These are phyloP conservation scores for Ophiostoma ips DNA, from an alignment of 2,329 filamentous ascomycete species.

Conservation along the genomic window DNA sequence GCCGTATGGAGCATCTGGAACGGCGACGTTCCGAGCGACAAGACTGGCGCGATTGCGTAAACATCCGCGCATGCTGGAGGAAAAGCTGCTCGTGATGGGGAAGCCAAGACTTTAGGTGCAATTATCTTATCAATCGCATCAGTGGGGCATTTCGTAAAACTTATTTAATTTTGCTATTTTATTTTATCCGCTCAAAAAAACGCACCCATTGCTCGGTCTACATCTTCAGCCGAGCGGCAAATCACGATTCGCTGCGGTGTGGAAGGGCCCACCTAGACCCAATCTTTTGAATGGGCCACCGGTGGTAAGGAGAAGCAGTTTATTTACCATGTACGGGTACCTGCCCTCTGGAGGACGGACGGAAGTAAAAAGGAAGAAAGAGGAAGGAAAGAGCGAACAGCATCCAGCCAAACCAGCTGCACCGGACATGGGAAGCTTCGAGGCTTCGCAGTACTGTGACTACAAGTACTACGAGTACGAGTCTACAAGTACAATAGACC, in stretches of 20 bases:
- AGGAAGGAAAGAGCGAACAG: not conserved
- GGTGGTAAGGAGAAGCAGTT: not conserved
- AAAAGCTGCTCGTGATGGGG: not conserved
- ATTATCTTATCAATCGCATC: conserved; percentile 20
- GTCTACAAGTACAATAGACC: too few species aligned
- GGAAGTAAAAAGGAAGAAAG: not conserved
- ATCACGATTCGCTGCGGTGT: conserved; percentile 1
- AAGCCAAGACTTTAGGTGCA: conserved; percentile 6
- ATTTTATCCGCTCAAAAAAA: not conserved
- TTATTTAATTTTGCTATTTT: conserved; percentile 2
- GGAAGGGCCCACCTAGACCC: not conserved
- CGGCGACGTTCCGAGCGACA: conserved; percentile 1
- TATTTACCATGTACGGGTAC: not conserved
- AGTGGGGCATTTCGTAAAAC: conserved; percentile 5
- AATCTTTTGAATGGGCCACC: conserved; percentile 2
- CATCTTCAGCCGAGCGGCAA: conserved; percentile 5
- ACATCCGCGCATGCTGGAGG: not conserved
- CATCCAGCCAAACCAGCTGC: too few species aligned
- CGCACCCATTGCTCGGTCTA: not conserved
- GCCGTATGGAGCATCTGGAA: not conserved
- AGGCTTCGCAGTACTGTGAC: too few species aligned
- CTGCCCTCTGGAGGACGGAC: not conserved
- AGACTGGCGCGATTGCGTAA: conserved; percentile 11
- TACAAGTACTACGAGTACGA: too few species aligned
- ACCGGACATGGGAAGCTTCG: too few species aligned